Evolutionary conservation across 75 land plant genomes (phyloP), one percentile per base, ranked within the genome.

Genomic region (Selaginella moellendorffii): DNA sequence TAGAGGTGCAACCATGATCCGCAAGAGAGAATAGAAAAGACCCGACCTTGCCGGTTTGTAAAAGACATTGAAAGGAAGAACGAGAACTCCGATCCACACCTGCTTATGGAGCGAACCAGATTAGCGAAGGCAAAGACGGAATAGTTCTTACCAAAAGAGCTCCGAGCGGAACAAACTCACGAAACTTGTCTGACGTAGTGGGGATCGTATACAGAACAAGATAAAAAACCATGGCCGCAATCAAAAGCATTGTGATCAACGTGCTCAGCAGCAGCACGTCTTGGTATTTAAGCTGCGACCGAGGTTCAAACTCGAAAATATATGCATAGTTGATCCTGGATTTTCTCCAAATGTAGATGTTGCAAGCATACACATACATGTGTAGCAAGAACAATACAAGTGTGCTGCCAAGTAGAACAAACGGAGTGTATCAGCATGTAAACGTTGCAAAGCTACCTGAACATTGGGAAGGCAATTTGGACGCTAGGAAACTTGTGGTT

Each of bases 341-440:
- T 26, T 79, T 66, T 20, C 61, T 61, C 80, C 80, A 78, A 26
- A 63, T 12, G 26, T 68, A 76, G 8, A 78, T 69, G 65, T 78
- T 76, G 65, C 76, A 59, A 52, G 73, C 79, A 53, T 76, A 78
- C 74, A 78, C 65, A 65, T 78, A 78, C 65, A 71, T 56, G 64
- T 78, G 80, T 26, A 78, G 79, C 2, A n/a, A 28, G 12, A 78
- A 24, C 27, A 78, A 36, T 5, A 52, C 72, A 19, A 63, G 30
- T 1, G 78, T 66, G 63, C 80, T 78, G 69, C 23, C 62, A 22
- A 31, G 14, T 5, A 5, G 14, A 36, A 5, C 46, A 36, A 14
- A 36, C n/a, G n/a, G n/a, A n/a, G n/a, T n/a, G n/a, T n/a, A n/a
- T n/a, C n/a, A n/a, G n/a, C n/a, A n/a, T n/a, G n/a, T n/a, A n/a